These are phyloP conservation scores for Aspergillus haitiensis DNA, from an alignment of 495 filamentous ascomycete species.

Conservation along the genomic window DNA sequence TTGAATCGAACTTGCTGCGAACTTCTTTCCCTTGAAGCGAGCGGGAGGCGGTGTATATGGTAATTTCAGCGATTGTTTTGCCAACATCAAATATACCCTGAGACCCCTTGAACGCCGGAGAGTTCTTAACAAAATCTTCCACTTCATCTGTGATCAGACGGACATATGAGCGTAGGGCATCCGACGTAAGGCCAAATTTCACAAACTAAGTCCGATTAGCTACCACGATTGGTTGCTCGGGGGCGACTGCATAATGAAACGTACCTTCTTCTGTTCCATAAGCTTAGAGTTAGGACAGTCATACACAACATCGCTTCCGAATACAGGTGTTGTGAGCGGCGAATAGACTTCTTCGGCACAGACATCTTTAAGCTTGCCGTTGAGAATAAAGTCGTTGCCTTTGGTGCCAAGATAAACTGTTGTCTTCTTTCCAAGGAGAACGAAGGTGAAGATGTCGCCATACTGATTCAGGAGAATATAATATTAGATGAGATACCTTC, in stretches of 20 bases:
- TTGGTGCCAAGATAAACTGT: slow-evolving; percentile 75
- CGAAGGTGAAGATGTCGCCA: slow-evolving; percentile 74
- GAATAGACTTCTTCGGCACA: slow-evolving; percentile 67
- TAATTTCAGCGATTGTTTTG: slow-evolving; percentile 59
- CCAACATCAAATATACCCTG: slow-evolving; percentile 54
- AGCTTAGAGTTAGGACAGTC: slow-evolving; percentile 66
- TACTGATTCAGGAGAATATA: slow-evolving; percentile 41
- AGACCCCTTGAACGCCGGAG: slow-evolving; percentile 45
- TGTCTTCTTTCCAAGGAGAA: slow-evolving; percentile 72
- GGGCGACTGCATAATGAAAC: background rate
- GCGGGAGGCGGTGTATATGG: slow-evolving; percentile 66
- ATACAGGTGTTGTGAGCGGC: slow-evolving; percentile 61
- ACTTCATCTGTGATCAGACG: slow-evolving; percentile 55
- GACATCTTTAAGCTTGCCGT: slow-evolving; percentile 79
- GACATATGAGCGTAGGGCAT: slow-evolving; percentile 64
- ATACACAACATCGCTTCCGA: slow-evolving; percentile 64
- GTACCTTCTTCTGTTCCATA: slow-evolving; percentile 70
- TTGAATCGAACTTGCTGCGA: slow-evolving; percentile 59
- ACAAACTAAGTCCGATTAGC: slow-evolving; percentile 51
- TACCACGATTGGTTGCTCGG: background rate
- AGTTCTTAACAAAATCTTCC: slow-evolving; percentile 50
- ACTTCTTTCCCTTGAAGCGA: slow-evolving; percentile 67
- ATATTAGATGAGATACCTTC: slow-evolving; percentile 10
- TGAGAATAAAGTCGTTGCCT: slow-evolving; percentile 85
- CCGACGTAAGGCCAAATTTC: slow-evolving; percentile 63